Evolutionary conservation across 116 monocot species (phyloP).

Genomic region (Iris pallida): DNA sequence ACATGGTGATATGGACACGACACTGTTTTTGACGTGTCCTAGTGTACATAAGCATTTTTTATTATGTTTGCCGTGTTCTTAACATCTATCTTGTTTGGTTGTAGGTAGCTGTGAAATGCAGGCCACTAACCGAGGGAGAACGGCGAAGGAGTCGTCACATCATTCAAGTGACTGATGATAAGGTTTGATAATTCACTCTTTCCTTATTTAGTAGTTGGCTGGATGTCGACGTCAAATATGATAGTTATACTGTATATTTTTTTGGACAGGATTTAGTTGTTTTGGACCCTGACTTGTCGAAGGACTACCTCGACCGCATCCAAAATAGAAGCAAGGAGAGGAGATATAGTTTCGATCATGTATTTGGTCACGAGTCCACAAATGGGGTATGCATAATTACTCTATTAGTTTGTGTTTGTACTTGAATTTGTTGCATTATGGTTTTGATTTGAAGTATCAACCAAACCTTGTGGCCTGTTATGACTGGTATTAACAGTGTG

Average conservation of each 20-base stretch:
- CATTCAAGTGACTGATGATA: conserved; percentile 81
- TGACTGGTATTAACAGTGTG: no score
- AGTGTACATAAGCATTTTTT: no score
- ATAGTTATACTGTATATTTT: background rate
- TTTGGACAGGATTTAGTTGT: conserved; percentile 62
- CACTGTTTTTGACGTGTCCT: background rate
- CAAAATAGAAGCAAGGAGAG: conserved; percentile 95
- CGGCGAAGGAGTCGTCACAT: conserved; percentile 56
- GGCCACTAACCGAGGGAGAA: conserved; percentile 65
- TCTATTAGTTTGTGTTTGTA: background rate
- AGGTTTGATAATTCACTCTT: conserved; percentile 31
- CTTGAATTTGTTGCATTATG: conserved; percentile 1
- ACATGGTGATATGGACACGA: no score
- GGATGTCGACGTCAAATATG: no score
- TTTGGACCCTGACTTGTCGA: conserved; percentile 92
- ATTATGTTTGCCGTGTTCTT: background rate
- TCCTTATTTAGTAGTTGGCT: no score
- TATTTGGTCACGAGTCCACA: conserved; percentile 70
- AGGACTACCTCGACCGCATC: conserved; percentile 84
- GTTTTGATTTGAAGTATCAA: background rate
- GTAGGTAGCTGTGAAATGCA: conserved; percentile 95
- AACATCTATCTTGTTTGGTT: conserved; percentile 5
- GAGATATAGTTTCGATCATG: conserved; percentile 87
- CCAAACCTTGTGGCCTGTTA: background rate
- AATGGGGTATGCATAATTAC: conserved; percentile 48